Conservation (phyloP, 75 land plant genomes). For the Cryptomeria japonica region DNA sequence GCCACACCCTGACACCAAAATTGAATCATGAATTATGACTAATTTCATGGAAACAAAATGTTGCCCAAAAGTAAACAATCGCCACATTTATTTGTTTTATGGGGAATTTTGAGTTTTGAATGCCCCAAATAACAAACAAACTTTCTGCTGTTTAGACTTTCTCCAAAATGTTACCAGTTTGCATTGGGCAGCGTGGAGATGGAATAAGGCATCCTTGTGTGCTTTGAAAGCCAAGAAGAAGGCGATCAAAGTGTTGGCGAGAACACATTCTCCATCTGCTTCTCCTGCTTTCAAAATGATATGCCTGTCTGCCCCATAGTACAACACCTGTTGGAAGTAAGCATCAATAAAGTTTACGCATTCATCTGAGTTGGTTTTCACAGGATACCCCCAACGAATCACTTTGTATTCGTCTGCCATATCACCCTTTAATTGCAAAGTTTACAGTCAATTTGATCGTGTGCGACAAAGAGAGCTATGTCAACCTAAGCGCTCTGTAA, state of each 20-base stretch:
- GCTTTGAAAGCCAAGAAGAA: slow-evolving; percentile 24
- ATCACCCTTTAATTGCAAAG: no score
- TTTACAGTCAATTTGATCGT: no score
- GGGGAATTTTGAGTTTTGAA: neutral
- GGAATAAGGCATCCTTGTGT: slow-evolving; percentile 18
- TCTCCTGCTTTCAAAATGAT: slow-evolving; percentile 63
- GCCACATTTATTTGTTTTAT: no score
- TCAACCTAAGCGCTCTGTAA: no score
- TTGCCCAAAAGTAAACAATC: neutral
- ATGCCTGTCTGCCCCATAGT: slow-evolving; percentile 56
- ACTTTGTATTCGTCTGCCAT: neutral
- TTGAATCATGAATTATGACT: neutral
- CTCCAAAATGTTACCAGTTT: slow-evolving; percentile 28
- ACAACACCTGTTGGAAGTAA: slow-evolving; percentile 69
- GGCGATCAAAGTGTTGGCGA: slow-evolving; percentile 75
- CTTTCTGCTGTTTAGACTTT: neutral
- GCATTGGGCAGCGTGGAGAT: slow-evolving; percentile 50
- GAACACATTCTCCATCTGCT: slow-evolving; percentile 54
- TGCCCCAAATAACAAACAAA: no score
- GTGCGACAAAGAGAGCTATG: no score
- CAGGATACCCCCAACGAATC: slow-evolving; percentile 70
- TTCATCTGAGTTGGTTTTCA: slow-evolving; percentile 59
- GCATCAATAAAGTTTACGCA: slow-evolving; percentile 71
- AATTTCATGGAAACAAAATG: neutral
- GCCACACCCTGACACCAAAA: slow-evolving; percentile 47